A percentile compares a stretch with the other conserved stretches of the same genome.
These are phyloP conservation scores for Calonectria montana DNA, from an alignment of 2,329 filamentous ascomycete species.

Conservation along the genomic window DNA sequence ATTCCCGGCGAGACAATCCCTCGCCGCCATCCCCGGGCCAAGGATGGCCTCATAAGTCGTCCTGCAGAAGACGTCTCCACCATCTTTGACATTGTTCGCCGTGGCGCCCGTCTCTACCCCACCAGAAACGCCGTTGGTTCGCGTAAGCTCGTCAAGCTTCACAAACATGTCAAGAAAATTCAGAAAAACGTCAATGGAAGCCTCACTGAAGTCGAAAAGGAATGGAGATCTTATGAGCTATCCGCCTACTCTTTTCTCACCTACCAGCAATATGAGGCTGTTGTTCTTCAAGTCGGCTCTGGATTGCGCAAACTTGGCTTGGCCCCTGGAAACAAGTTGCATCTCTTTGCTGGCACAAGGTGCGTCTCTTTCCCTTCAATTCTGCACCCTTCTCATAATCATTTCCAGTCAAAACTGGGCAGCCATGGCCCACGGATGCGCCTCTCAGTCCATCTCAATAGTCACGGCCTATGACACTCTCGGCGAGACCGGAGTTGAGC, in stretches of 20 bases:
- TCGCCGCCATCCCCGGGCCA: slow-evolving; percentile 76
- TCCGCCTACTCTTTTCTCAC: slow-evolving; percentile 79
- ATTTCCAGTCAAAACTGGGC: slow-evolving; percentile 79
- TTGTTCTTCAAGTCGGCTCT: slow-evolving; percentile 74
- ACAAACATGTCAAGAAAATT: slow-evolving; percentile 86
- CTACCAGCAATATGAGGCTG: slow-evolving; percentile 81
- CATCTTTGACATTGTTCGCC: slow-evolving; percentile 80
- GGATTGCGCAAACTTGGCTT: slow-evolving; percentile 81
- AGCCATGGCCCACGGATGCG: slow-evolving; percentile 79
- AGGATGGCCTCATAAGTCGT: slow-evolving; percentile 73
- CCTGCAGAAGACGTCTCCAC: slow-evolving; percentile 78
- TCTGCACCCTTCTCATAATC: not conserved
- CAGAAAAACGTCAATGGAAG: slow-evolving; percentile 87
- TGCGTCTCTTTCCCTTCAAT: slow-evolving; percentile 47
- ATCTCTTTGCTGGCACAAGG: slow-evolving; percentile 86
- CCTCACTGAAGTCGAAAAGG: slow-evolving; percentile 83
- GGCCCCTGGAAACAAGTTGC: slow-evolving; percentile 72
- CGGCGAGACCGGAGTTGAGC: slow-evolving; percentile 83
- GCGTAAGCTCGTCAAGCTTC: slow-evolving; percentile 79
- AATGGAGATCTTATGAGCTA: slow-evolving; percentile 90
- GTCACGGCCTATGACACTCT: slow-evolving; percentile 96
- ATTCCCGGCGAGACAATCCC: slow-evolving; percentile 85
- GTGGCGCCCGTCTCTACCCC: slow-evolving; percentile 71
- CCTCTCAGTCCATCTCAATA: slow-evolving; percentile 88
- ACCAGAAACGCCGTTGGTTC: slow-evolving; percentile 74